Base-by-base conservation (phyloP, 1,284 basidiomycete species). In the Apiotrichum porosum region DNA sequence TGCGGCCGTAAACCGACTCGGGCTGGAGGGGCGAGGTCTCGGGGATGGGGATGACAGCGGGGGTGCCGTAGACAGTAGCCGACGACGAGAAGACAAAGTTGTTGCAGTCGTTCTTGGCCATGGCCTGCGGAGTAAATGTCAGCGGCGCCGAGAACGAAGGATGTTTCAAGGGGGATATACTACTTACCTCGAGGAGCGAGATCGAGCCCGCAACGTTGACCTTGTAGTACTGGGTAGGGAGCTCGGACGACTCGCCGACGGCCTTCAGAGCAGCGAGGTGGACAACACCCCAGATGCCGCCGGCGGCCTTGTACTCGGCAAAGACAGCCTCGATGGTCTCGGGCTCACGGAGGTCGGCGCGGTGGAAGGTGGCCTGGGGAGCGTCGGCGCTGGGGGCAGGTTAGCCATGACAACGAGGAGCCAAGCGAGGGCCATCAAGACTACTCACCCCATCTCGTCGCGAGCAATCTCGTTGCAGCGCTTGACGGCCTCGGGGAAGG, bases 211-310 rank as follows among this genome's bases (percentile, higher is more conserved):
- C 75, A 50, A 97, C 90, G 66, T 95, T 97, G 76, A 92, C 92
- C 58, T 81, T 77, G 71, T 97, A 97, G 76, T 97, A 97, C 14
- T 84, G 81, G 67, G 98, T 75, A 13, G 95, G 95, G 51, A 91
- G 85, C 75, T 97, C 88, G 22, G 85, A 85, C n/a, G 88, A 92
- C 75, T 99, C 95, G 43, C 95, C 95, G 23, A 98, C 95, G 14
- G 94, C 92, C 78, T 98, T 98, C 79, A 91, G 86, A 4, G 95
- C 95, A 19, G 94, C 95, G 51, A 97, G 83, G 72, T 98, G 95
- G 54, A 99, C 81, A 39, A 97, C 90, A 49, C 91, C 94, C 87
- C 90, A 97, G 62, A 98, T 90, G n/a, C 89, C 90, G 34, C 88
- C 88, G 63, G 88, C 85, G 57, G 83, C 84, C 45, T 72, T 67